phyloP scores from a whole-genome alignment of 2,329 filamentous ascomycete genomes.

The Diplodia mutila region DNA sequence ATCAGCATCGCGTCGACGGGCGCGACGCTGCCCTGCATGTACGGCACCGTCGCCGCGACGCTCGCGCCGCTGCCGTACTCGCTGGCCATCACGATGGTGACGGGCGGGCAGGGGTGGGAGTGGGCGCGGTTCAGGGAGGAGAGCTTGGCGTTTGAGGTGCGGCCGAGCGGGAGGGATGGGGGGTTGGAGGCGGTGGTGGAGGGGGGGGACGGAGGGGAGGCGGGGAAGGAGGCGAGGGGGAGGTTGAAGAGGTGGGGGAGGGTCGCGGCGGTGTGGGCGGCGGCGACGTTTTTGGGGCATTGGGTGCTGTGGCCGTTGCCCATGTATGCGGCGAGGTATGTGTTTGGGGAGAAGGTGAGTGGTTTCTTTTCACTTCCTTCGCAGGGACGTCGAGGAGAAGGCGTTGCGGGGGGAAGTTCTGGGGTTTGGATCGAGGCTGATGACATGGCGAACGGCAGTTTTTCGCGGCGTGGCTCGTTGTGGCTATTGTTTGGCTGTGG shows the following conservation, averaged over 20 bases:
- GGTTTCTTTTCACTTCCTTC: not conserved
- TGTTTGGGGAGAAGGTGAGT: constrained; percentile 50
- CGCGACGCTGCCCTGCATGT: constrained; percentile 55
- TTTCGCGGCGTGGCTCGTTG: constrained; percentile 55
- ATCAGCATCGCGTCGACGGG: constrained; percentile 56
- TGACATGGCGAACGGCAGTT: constrained; percentile 39
- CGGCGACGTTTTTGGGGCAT: constrained; percentile 57
- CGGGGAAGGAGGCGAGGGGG: constrained; percentile 27
- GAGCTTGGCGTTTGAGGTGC: constrained; percentile 40
- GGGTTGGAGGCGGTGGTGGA: constrained; percentile 32
- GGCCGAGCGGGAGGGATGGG: constrained; percentile 5
- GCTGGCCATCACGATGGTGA: constrained; percentile 51
- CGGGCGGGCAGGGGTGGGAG: constrained; percentile 47
- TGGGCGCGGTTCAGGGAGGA: constrained; percentile 43
- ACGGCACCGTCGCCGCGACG: constrained; percentile 56
- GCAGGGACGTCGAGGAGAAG: no score
- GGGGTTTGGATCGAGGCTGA: no score
- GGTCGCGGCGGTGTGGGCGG: constrained; percentile 52
- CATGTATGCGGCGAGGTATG: constrained; percentile 58
- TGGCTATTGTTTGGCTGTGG: constrained; percentile 60
- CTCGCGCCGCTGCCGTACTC: constrained; percentile 51
- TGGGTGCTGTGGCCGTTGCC: constrained; percentile 61
- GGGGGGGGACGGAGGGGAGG: constrained; percentile 33
- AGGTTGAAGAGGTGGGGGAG: constrained; percentile 53
- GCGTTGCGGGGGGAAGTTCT: no score